phyloP scores from a whole-genome alignment of 2,329 filamentous ascomycete species.

The Beauveria medogensis region DNA sequence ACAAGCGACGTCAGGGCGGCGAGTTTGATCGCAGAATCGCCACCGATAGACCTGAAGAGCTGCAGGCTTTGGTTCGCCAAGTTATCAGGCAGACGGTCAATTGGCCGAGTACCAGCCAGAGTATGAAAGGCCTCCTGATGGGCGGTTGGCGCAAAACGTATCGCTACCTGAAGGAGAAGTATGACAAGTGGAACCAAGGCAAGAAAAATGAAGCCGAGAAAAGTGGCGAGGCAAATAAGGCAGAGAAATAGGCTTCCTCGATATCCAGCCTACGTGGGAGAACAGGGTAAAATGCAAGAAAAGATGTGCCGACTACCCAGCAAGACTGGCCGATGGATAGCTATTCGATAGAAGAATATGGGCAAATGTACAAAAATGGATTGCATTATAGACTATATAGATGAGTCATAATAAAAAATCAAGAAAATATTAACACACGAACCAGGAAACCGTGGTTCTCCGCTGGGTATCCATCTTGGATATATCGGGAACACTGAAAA shows the following conservation, averaged over 20 bases:
- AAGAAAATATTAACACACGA: neutral
- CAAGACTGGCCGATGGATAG: neutral
- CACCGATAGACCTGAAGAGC: constrained; percentile 53
- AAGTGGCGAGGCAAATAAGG: neutral
- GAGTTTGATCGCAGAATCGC: constrained; percentile 83
- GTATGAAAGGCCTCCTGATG: constrained; percentile 74
- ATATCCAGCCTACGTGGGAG: neutral
- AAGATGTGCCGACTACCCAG: neutral
- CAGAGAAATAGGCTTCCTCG: neutral
- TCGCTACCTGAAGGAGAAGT: constrained; percentile 78
- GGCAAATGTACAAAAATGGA: neutral
- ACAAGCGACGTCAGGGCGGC: constrained; percentile 69
- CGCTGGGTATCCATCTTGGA: neutral
- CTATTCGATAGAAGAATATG: neutral
- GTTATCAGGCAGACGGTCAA: constrained; percentile 82
- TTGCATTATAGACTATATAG: neutral
- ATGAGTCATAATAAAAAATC: neutral
- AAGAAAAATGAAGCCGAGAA: constrained; percentile 20
- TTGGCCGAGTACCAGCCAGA: constrained; percentile 88
- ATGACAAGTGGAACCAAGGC: constrained; percentile 52
- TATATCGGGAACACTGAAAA: neutral
- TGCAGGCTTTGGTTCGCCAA: constrained; percentile 62
- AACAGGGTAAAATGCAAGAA: neutral
- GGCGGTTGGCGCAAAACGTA: constrained; percentile 62
- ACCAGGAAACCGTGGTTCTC: neutral